Evolutionary conservation across 345 rosid species (phyloP).

Genomic region (Dimocarpus longan): DNA sequence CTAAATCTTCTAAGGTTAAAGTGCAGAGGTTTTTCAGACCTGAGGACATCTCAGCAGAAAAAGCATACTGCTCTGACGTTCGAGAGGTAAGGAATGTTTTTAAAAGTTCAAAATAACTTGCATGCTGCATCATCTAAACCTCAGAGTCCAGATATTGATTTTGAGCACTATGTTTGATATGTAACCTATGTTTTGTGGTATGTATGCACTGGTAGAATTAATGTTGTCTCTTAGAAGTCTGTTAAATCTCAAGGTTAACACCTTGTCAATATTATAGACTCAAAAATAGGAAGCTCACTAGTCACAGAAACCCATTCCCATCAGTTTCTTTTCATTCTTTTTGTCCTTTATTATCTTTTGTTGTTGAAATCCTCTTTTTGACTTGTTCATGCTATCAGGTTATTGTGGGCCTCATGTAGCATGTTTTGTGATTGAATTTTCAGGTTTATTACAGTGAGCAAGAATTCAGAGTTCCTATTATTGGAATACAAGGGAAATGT

Average conservation of each 20-base stretch:
- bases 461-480: conserved; percentile 36
- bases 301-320: not conserved
- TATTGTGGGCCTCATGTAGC: conserved; percentile 27
- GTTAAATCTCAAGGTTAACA: not conserved
- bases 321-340: not conserved
- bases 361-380: not conserved
- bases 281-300: conserved; percentile 1
- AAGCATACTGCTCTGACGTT: conserved; percentile 61
- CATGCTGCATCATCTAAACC: not conserved
- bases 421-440: conserved; percentile 30
- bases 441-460: conserved; percentile 80
- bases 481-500: conserved; percentile 68
- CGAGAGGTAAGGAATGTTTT: conserved; percentile 47
- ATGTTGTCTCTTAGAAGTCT: not conserved
- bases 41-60: conserved; percentile 69
- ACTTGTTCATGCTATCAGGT: conserved; percentile 12
- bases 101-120: not conserved
- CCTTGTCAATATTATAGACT: not conserved
- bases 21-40: conserved; percentile 68
- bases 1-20: conserved; percentile 44
- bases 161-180: conserved; percentile 21
- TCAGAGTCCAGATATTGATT: conserved; percentile 27
- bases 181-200: not conserved
- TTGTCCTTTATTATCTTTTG: not conserved
- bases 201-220: not conserved